Percentiles rank a stretch among this genome's conserved stretches.
phyloP scores from a whole-genome alignment of 352 stramenopile genomes.

The Globisporangium iwayamae region DNA sequence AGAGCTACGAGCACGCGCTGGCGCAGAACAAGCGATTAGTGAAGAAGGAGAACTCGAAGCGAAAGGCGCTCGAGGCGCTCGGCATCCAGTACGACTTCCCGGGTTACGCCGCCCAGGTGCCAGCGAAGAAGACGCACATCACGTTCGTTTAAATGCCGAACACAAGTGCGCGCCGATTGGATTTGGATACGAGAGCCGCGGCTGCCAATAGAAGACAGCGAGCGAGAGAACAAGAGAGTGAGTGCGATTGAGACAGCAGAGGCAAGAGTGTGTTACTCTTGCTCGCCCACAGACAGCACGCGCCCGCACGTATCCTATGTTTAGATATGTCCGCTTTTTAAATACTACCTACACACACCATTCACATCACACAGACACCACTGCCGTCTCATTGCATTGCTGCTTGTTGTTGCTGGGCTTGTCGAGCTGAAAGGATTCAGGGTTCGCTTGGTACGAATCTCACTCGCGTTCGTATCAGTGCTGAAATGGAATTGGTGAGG shows the following conservation, averaged over 20 bases:
- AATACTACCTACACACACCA: slow-evolving; percentile 6
- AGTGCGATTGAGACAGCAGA: neutral
- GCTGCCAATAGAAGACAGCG: slow-evolving; percentile 5
- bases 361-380: neutral
- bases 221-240: neutral
- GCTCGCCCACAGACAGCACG: slow-evolving; percentile 3
- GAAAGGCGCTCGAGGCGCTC: slow-evolving; percentile 63
- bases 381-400: neutral
- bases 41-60: slow-evolving; percentile 74
- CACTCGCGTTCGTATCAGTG: too few species aligned
- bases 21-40: slow-evolving; percentile 70
- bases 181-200: neutral
- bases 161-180: slow-evolving; percentile 10
- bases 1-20: slow-evolving; percentile 72
- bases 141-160: slow-evolving; percentile 37
- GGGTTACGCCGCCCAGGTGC: slow-evolving; percentile 61
- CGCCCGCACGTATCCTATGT: slow-evolving; percentile 11
- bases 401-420: too few species aligned
- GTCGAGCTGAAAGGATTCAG: too few species aligned
- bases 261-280: neutral
- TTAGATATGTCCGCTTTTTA: slow-evolving; percentile 12
- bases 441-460: too few species aligned
- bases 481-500: too few species aligned
- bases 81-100: slow-evolving; percentile 87
- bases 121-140: slow-evolving; percentile 77